A percentile compares a stretch with the other conserved stretches of the same genome.
Conservation (phyloP, 768 basidiomycete genomes). For the Psilocybe azurescens region DNA sequence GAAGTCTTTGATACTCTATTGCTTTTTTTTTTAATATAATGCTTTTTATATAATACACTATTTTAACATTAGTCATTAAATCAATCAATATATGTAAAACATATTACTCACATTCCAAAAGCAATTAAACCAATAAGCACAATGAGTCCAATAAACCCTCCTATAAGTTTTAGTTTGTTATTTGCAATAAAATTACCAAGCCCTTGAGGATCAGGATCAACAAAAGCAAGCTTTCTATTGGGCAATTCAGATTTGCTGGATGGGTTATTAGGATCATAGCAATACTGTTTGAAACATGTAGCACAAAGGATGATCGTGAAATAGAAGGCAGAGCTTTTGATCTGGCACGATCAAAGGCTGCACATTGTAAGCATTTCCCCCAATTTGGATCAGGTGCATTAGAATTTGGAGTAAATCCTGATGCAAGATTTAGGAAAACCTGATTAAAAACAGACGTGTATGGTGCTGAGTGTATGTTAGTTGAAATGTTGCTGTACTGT, state of each 20-base stretch:
- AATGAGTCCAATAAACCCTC: slow-evolving; percentile 48
- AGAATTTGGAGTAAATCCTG: slow-evolving; percentile 65
- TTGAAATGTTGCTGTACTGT: slow-evolving; percentile 62
- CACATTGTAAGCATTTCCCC: slow-evolving; percentile 72
- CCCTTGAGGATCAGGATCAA: slow-evolving; percentile 61
- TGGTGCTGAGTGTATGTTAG: slow-evolving; percentile 64
- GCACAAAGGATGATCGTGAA: slow-evolving; percentile 44
- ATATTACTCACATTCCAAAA: slow-evolving; percentile 41
- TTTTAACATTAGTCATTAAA: neutral
- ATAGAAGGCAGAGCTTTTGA: slow-evolving; percentile 38
- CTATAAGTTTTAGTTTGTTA: slow-evolving; percentile 54
- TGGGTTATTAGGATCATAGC: slow-evolving; percentile 52
- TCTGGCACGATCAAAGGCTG: slow-evolving; percentile 59
- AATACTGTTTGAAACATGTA: slow-evolving; percentile 59
- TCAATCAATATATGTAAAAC: neutral
- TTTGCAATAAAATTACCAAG: slow-evolving; percentile 49
- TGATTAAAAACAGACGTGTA: slow-evolving; percentile 65
- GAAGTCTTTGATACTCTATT: slow-evolving; percentile 5
- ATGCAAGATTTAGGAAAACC: slow-evolving; percentile 56
- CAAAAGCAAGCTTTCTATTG: slow-evolving; percentile 49
- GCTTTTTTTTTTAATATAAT: neutral
- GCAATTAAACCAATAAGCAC: slow-evolving; percentile 43
- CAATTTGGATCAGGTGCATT: slow-evolving; percentile 66
- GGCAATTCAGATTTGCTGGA: slow-evolving; percentile 48
- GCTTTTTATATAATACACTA: neutral